Conservation (phyloP, 2,329 filamentous ascomycete genomes). For the Ceratocystis smalleyi region DNA sequence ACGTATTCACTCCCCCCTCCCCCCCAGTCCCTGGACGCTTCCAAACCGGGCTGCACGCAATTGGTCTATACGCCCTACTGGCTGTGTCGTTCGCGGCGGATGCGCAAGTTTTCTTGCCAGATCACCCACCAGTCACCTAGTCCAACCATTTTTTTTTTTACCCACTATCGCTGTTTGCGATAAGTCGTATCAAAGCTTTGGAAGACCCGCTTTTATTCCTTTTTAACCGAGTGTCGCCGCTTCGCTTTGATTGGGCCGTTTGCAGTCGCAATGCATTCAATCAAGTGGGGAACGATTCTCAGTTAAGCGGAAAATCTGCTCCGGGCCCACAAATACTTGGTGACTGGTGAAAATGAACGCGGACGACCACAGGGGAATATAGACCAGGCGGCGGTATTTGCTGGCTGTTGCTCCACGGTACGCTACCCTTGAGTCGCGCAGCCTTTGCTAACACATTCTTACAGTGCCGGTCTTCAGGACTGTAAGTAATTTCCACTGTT, state of each 20-base stretch:
- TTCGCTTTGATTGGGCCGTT: constrained; percentile 1
- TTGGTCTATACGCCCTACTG: background rate
- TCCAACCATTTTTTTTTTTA: background rate
- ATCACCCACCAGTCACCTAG: background rate
- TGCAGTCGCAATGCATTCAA: background rate
- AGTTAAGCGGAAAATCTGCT: background rate
- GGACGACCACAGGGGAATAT: background rate
- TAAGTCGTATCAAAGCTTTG: background rate
- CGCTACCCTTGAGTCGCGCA: background rate
- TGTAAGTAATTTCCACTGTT: constrained; percentile 9
- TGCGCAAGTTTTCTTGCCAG: background rate
- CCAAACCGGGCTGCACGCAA: no score
- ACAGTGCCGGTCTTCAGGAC: constrained; percentile 17
- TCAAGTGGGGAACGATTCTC: background rate
- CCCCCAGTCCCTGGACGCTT: background rate
- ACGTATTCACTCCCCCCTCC: no score
- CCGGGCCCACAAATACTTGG: background rate
- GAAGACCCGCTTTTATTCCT: background rate
- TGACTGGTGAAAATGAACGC: background rate
- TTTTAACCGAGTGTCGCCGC: constrained; percentile 9
- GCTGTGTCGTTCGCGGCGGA: background rate
- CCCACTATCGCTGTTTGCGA: background rate
- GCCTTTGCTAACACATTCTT: constrained; percentile 8
- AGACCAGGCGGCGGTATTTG: background rate
- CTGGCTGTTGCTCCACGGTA: background rate